phyloP scores from a whole-genome alignment of 2,329 filamentous ascomycete species.

The Fusarium sp. region DNA sequence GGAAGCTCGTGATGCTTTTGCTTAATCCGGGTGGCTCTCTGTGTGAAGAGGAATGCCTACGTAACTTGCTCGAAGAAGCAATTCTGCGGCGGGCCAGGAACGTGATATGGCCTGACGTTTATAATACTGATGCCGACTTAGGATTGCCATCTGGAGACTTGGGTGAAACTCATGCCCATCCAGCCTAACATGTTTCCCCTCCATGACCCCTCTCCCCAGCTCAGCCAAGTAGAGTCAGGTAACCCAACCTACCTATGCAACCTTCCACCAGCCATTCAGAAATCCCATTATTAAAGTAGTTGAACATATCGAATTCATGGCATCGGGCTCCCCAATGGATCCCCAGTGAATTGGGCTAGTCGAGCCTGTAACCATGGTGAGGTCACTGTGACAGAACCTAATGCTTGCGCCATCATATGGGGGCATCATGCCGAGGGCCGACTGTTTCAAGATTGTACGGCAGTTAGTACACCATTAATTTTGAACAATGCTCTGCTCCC shows the following conservation, averaged over 20 bases:
- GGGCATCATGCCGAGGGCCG: not conserved
- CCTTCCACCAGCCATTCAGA: not conserved
- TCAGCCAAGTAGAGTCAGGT: not conserved
- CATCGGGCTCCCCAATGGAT: not conserved
- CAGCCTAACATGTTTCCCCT: not conserved
- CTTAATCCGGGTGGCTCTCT: not conserved
- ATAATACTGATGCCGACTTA: not conserved
- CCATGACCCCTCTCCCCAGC: not conserved
- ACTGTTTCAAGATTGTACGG: not conserved
- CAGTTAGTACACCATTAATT: not conserved
- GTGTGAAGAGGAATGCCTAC: not conserved
- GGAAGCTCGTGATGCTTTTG: not conserved
- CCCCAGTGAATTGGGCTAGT: not conserved
- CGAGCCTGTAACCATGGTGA: not conserved
- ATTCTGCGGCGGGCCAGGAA: not conserved
- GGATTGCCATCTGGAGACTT: not conserved
- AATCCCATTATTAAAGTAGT: not conserved
- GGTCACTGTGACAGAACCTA: not conserved
- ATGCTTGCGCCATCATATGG: not conserved
- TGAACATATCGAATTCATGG: not conserved
- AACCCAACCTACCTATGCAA: no score
- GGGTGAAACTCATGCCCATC: not conserved
- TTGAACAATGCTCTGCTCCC: not conserved
- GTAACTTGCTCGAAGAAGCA: not conserved
- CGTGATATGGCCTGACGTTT: not conserved